phyloP scores from a whole-genome alignment of 148 eudicot genomes.

The Dianthus caryophyllus region DNA sequence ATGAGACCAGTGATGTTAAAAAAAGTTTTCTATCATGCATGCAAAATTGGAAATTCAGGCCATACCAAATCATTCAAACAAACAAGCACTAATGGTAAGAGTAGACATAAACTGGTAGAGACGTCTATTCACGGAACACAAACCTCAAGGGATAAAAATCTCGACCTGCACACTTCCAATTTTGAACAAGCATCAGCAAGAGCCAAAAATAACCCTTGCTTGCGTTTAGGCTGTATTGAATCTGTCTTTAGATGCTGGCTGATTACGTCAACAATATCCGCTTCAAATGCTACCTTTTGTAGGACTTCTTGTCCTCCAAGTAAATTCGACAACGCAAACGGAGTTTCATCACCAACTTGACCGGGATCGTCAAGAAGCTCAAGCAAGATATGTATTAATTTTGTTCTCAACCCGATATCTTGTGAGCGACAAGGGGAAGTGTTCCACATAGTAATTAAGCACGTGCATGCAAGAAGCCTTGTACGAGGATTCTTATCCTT shows the following conservation, averaged over 20 bases:
- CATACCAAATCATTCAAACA: neutral
- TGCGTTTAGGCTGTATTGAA: slow-evolving; percentile 51
- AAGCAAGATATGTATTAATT: slow-evolving; percentile 52
- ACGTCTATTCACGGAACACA: slow-evolving; percentile 28
- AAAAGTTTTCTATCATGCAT: neutral
- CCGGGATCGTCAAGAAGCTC: slow-evolving; percentile 93
- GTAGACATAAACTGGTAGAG: neutral
- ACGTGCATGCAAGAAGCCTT: slow-evolving; percentile 73
- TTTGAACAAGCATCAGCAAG: slow-evolving; percentile 79
- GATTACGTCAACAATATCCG: slow-evolving; percentile 52
- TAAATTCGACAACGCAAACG: slow-evolving; percentile 68
- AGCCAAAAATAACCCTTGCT: slow-evolving; percentile 68
- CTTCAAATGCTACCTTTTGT: slow-evolving; percentile 81
- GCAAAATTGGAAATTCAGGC: neutral
- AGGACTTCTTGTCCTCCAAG: slow-evolving; percentile 62
- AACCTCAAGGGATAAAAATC: slow-evolving; percentile 66
- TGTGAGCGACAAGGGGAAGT: slow-evolving; percentile 51
- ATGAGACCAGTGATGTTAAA: neutral
- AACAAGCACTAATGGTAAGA: slow-evolving; percentile 8
- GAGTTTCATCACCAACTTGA: slow-evolving; percentile 98
- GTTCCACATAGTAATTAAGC: slow-evolving; percentile 73
- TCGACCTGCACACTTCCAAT: slow-evolving; percentile 82
- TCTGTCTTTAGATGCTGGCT: slow-evolving; percentile 50
- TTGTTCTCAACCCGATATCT: slow-evolving; percentile 53
- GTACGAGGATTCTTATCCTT: slow-evolving; percentile 73